Percentiles rank a stretch among this genome's conserved stretches.
phyloP scores from a whole-genome alignment of 2,329 filamentous ascomycete genomes.

The Lanzia echinophila region DNA sequence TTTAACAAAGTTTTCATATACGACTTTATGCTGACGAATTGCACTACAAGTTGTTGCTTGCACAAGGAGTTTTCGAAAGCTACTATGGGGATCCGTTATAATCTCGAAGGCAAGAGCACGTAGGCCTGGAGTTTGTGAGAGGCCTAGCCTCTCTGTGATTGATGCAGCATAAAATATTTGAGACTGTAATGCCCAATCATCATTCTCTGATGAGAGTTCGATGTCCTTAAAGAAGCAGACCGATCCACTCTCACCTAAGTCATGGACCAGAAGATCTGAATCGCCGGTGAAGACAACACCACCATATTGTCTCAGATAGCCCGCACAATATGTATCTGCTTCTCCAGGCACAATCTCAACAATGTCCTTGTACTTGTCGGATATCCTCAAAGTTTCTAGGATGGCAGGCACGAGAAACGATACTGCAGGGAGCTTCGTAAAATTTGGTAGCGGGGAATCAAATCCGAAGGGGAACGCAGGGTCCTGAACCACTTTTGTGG shows the following conservation, averaged over 20 bases:
- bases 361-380: conserved; percentile 35
- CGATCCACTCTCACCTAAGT: conserved; percentile 53
- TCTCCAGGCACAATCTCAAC: conserved; percentile 69
- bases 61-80: conserved; percentile 21
- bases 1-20: conserved; percentile 21
- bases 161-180: conserved; percentile 35
- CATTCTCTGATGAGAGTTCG: conserved; percentile 11
- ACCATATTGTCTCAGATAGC: conserved; percentile 46
- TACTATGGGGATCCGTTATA: conserved; percentile 19
- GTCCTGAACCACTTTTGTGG: not conserved
- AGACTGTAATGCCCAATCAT: conserved; percentile 19
- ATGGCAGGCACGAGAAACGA: conserved; percentile 73
- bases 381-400: conserved; percentile 59
- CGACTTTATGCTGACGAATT: conserved; percentile 10
- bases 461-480: conserved; percentile 20
- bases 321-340: conserved; percentile 75
- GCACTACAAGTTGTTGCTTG: conserved; percentile 19
- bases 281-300: conserved; percentile 71
- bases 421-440: conserved; percentile 36
- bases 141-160: conserved; percentile 40
- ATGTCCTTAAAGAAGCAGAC: conserved; percentile 66
- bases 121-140: conserved; percentile 34
- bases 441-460: conserved; percentile 11
- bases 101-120: conserved; percentile 33
- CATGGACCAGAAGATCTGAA: conserved; percentile 74